Percentiles rank a stretch among this genome's conserved stretches.
Evolutionary conservation across 2,329 filamentous ascomycete species (phyloP).

Genomic region (Fusarium avenaceum): DNA sequence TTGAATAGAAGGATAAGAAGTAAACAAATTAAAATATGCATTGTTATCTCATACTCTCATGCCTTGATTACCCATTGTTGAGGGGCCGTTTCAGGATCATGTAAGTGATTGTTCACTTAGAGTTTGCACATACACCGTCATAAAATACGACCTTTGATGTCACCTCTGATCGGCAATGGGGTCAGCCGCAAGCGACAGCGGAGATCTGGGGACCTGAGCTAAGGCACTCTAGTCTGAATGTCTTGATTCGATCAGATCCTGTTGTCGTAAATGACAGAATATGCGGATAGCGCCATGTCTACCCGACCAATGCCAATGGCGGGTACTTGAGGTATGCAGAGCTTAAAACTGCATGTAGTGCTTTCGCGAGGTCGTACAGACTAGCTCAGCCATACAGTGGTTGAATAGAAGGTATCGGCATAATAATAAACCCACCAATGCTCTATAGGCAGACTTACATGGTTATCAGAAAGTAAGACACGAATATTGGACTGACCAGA

Average conservation of each 20-base stretch:
- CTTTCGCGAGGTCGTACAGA: background rate
- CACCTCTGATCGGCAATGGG: constrained; percentile 12
- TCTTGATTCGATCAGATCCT: constrained; percentile 21
- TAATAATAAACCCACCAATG: background rate
- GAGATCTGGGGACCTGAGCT: constrained; percentile 14
- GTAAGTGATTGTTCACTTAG: background rate
- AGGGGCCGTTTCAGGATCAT: background rate
- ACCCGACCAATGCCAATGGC: constrained; percentile 11
- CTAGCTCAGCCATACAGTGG: background rate
- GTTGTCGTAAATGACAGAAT: constrained; percentile 30
- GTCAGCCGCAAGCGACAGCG: background rate
- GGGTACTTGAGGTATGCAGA: constrained; percentile 9
- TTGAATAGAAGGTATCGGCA: background rate
- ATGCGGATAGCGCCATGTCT: background rate
- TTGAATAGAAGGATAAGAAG: constrained; percentile 8
- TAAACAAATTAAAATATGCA: constrained; percentile 15
- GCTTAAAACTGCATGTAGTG: background rate
- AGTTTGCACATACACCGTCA: background rate
- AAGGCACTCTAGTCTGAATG: background rate
- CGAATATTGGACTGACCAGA: background rate
- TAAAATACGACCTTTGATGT: background rate
- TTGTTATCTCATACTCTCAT: background rate
- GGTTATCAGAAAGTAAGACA: background rate
- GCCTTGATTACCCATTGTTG: background rate
- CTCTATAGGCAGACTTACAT: background rate